These are phyloP conservation scores for Wilcoxina mikolae DNA, from an alignment of 495 filamentous ascomycete genomes.

Conservation along the genomic window DNA sequence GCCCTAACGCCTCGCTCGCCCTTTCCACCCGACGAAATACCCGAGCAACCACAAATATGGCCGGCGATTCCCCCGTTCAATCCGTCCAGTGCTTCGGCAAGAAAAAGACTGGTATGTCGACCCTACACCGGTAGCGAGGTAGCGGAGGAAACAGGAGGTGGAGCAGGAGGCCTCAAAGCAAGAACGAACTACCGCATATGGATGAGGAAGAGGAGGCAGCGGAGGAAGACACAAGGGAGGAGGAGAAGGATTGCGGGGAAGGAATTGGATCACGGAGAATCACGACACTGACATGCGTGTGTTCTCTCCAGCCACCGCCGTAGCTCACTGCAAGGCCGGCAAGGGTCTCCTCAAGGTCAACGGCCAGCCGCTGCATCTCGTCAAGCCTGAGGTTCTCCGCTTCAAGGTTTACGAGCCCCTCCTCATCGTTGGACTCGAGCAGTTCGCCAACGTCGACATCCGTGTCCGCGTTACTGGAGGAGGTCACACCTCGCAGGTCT, in stretches of 20 bases:
- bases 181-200: not conserved
- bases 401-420: conserved; percentile 99
- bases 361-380: conserved; percentile 82
- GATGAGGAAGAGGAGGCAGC: not conserved
- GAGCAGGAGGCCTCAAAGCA: not conserved
- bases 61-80: conserved; percentile 44
- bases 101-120: conserved; percentile 59
- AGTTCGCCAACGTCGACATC: conserved; percentile 94
- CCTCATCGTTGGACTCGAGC: conserved; percentile 88
- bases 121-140: not conserved
- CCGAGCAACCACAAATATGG: conserved; percentile 39
- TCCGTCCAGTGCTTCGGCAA: conserved; percentile 93
- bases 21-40: conserved; percentile 2
- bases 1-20: conserved; percentile 11
- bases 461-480: conserved; percentile 89
- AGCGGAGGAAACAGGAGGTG: not conserved
- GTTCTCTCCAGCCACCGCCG: conserved; percentile 49
- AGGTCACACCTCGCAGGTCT: conserved; percentile 97
- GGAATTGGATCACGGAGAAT: not conserved
- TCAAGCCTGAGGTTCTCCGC: conserved; percentile 90
- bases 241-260: not conserved
- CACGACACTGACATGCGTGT: conserved; percentile 29
- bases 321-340: conserved; percentile 89
- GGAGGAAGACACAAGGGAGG: not conserved
- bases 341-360: conserved; percentile 97